Percentiles rank a stretch among this genome's conserved stretches.
Evolutionary conservation across 306 rosid genomes (phyloP).

Genomic region (Mucuna pruriens): DNA sequence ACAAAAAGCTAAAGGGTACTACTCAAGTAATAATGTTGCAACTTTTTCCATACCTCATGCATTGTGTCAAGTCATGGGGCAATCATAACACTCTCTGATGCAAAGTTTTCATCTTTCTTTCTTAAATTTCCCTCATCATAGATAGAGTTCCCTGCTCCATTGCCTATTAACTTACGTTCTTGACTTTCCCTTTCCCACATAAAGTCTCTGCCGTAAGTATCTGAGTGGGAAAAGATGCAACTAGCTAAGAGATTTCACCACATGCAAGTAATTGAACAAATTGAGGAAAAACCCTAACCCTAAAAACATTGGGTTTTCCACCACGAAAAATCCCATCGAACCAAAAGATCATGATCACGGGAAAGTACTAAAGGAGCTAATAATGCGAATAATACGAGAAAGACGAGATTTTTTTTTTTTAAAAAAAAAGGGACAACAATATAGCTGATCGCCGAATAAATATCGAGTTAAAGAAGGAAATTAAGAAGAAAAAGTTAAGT

Average conservation of each 20-base stretch:
- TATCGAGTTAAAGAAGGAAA: conserved; percentile 37
- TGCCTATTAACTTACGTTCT: conserved; percentile 38
- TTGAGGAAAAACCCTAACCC: conserved; percentile 55
- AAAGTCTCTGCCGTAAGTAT: conserved; percentile 39
- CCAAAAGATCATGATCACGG: neutral
- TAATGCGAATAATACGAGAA: neutral
- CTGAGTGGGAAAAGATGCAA: conserved; percentile 25
- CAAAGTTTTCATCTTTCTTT: conserved; percentile 28
- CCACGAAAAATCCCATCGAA: neutral
- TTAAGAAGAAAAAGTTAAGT: conserved; percentile 7
- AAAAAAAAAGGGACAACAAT: neutral
- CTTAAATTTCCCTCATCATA: conserved; percentile 8
- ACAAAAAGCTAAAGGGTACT: conserved; percentile 34
- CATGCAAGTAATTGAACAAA: conserved; percentile 25
- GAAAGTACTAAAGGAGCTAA: neutral
- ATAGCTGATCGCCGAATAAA: conserved; percentile 24
- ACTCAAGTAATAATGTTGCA: conserved; percentile 38
- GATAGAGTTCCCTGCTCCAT: neutral
- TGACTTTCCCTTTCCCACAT: conserved; percentile 38
- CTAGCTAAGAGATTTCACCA: conserved; percentile 20
- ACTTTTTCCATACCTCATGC: conserved; percentile 50
- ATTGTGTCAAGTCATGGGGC: conserved; percentile 50
- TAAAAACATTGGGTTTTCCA: conserved; percentile 22
- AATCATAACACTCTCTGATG: conserved; percentile 35
- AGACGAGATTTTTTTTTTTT: neutral